phyloP scores from a whole-genome alignment of 139 green algal genomes.

The Tetradesmus obliquus region DNA sequence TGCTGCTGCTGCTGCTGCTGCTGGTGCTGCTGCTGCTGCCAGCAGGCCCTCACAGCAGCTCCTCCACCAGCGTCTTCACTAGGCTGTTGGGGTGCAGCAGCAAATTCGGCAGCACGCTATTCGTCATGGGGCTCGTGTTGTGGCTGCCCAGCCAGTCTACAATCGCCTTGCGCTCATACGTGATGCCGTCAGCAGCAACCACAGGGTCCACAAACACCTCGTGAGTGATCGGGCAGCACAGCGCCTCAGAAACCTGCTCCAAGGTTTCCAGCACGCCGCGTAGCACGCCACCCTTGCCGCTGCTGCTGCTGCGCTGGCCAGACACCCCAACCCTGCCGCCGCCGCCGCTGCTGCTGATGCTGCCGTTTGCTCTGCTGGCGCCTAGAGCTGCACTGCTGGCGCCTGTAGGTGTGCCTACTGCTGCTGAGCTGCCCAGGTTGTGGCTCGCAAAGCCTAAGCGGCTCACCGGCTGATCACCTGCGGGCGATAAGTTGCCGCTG shows the following conservation, averaged over 20 bases:
- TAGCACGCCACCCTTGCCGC: conserved; percentile 3
- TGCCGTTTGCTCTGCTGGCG: background rate
- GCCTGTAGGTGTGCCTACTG: background rate
- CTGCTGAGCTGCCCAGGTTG: background rate
- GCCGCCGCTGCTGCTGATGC: background rate
- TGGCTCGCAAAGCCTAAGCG: background rate
- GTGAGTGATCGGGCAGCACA: conserved; percentile 64
- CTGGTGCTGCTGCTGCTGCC: background rate
- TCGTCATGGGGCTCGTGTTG: conserved; percentile 72
- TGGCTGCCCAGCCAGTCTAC: conserved; percentile 68
- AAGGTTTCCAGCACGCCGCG: conserved; percentile 1
- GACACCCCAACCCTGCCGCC: background rate
- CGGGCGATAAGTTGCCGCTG: background rate
- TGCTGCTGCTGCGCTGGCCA: background rate
- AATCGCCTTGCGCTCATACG: conserved; percentile 81
- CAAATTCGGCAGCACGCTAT: conserved; percentile 31
- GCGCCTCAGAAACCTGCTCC: conserved; percentile 14
- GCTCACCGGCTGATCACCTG: background rate
- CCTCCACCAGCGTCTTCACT: conserved; percentile 23
- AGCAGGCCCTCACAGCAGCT: conserved; percentile 21
- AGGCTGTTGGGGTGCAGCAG: conserved; percentile 53
- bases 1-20: background rate
- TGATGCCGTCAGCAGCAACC: conserved; percentile 77
- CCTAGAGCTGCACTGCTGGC: background rate
- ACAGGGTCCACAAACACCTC: conserved; percentile 81